Evolutionary conservation across 1,139 yeast genomes (phyloP), one percentile per base, ranked within the genome.

Genomic region (Hemisphaericaspora subhashii): DNA sequence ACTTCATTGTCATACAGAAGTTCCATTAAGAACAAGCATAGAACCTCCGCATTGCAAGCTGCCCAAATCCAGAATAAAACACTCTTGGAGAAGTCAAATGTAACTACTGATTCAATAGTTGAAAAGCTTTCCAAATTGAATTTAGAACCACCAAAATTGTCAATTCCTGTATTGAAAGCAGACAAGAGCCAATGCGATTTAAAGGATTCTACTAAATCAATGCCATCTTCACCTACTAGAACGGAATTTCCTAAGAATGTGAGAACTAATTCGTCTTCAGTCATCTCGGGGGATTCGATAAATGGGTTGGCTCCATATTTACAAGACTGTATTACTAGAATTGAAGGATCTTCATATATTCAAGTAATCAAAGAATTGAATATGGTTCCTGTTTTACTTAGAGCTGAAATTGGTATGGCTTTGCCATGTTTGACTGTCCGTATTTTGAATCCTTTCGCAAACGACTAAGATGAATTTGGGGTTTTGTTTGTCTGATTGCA

Each of bases 371-470:
- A 77, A 45, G 94, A 87, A 53, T 68, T 90, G 53, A 75, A 75
- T 38, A 83, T 81, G 54, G 86, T 92, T 35, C 98, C 98, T 12
- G 82, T 92, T 15, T 69, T 92, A 46, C 70, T 92, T 46, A 76
- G 97, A 51, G 95, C 97, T 0, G 98, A 90, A 60, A 80, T 89
- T 40, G 97, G 96, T 38, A 88, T 87, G 90, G 89, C 95, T 1
- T 73, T 92, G 43, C 98, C 98, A 12, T 90, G 98, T 60, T 74
- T 92, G 56, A 87, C 97, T 3, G 96, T 92, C 10, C 79, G 96
- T 54, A 85, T 92, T n/a, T 72, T 90, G 55, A 92, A 92, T 55
- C 98, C 98, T 26, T 92, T 89, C 61, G 60, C 67, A 3, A n/a
- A 16, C 6, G 32, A 27, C 6, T 24, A 24, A n/a, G n/a, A n/a